Evolutionary conservation across 2,329 filamentous ascomycete species (phyloP), one percentile per base, ranked within the genome.

Genomic region (Rhynchosporium graminicola): DNA sequence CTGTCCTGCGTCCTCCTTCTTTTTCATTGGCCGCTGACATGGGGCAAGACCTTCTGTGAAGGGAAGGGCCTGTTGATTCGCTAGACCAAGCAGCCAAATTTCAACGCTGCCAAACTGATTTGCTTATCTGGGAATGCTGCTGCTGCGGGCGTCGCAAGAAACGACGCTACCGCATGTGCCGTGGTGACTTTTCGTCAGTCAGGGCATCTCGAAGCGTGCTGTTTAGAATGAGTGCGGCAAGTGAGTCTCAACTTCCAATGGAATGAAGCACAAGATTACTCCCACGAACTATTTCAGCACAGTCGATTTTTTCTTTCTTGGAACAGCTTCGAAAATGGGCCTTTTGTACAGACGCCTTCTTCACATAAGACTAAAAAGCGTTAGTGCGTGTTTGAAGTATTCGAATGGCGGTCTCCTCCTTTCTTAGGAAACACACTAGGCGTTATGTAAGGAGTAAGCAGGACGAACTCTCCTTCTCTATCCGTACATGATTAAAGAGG

Each of bases 21-120:
- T 10, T 36, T 4, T 59, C 28, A 54, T 59, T 54, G 47, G 57
- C 29, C 51, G 26, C 38, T 31, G 13, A 36, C 6, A 10, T 42
- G 3, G 40, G 8, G 4, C 20, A 20, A 20, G 40, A 12, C 28
- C n/a, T 57, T 38, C 46, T 57, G 45, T 46, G 38, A 45, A 36
- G 38, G n/a, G 7, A 46, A 46, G 59, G 59, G 36, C 36, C 15
- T 20, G 15, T 57, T 46, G 46, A 52, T 57, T 57, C 40, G 59
- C 43, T 52, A 47, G 54, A 36, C 15, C 26, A 33, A 20, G 29
- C 29, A 31, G 45, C 31, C 31, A 38, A 26, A 36, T 57, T 52
- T 54, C 28, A 61, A 54, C 46, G 59, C 31, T 51, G 45, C 36
- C 20, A 52, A 52, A 33, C 50, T 33, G 50, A 52, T 26, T 52